These are phyloP conservation scores for Fusarium torulosum DNA, from an alignment of 2,329 filamentous ascomycete genomes.

Conservation along the genomic window DNA sequence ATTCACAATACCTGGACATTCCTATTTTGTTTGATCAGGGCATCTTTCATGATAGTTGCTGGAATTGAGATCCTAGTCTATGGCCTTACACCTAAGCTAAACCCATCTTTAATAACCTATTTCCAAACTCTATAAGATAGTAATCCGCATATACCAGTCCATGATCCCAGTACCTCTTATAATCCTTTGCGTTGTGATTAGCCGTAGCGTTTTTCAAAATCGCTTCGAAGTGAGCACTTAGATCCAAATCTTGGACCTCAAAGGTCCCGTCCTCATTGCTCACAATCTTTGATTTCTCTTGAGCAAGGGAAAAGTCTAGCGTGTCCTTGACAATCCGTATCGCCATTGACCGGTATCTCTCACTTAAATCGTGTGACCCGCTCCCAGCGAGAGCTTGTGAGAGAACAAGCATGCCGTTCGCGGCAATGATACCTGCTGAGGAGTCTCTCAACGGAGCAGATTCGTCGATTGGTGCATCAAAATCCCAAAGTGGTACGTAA, in stretches of 20 bases:
- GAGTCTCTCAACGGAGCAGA: slow-evolving; percentile 52
- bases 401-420: slow-evolving; percentile 56
- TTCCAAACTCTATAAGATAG: slow-evolving; percentile 55
- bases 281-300: slow-evolving; percentile 18
- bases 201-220: slow-evolving; percentile 53
- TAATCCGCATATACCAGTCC: slow-evolving; percentile 65
- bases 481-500: slow-evolving; percentile 58
- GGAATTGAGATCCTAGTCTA: too few species aligned
- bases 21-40: background rate
- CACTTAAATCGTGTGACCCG: slow-evolving; percentile 25
- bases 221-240: slow-evolving; percentile 46
- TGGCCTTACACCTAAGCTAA: background rate
- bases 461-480: slow-evolving; percentile 58
- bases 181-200: slow-evolving; percentile 51
- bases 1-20: rapidly evolving
- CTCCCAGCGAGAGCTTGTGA: slow-evolving; percentile 50
- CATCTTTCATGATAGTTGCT: too few species aligned
- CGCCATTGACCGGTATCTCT: slow-evolving; percentile 48
- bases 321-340: slow-evolving; percentile 50
- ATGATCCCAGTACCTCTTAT: slow-evolving; percentile 52
- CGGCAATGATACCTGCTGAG: slow-evolving; percentile 55
- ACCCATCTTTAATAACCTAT: slow-evolving; percentile 33
- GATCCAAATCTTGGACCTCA: slow-evolving; percentile 8
- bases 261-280: background rate
- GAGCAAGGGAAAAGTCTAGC: slow-evolving; percentile 45